Evolutionary conservation across 306 rosid genomes (phyloP), one percentile per base, ranked within the genome.

Genomic region (Canavalia gladiata): DNA sequence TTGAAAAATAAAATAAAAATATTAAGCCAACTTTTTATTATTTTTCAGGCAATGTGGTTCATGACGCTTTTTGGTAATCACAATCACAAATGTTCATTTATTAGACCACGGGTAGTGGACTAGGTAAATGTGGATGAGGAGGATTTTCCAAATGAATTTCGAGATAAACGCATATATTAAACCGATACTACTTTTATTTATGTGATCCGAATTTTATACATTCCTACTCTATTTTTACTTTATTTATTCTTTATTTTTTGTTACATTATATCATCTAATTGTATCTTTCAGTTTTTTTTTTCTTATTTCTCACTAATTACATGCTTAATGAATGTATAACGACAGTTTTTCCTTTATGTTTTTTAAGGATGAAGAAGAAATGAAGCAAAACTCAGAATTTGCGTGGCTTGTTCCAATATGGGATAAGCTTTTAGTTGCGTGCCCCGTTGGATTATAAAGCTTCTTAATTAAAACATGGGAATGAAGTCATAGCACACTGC

Each of bases 401-500:
- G 70, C 12, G 70, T 64, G 70, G 47, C 31, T 7, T 66, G 50
- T 66, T 66, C 51, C 34, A 25, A 8, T 8, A 13, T 25, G 72
- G 72, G 72, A 65, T 65, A 7, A 65, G 39, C 7, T 18, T 28
- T 68, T 43, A 67, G 4, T 67, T 67, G 66, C 33, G 8, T 66
- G 72, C 35, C 52, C 72, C 31, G 47, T 67, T 8, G 55, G 73
- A 68, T 68, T 43, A 29, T 46, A 57, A 46, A 4, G 12, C 11
- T 69, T 47, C 42, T 47, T 68, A 43, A 64, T 30, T 37, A 30
- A 35, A 63, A 33, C 68, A 13, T 68, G 74, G 25, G 46, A 45
- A 46, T 46, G 42, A 68, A 68, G 9, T 70, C 75, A 25, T 81
- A 28, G 87, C 45, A 52, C 76, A 42, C 54, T 84, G 76, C 72